Evolutionary conservation across 495 filamentous ascomycete species (phyloP).

Genomic region (Astrothelium macrocarpum): DNA sequence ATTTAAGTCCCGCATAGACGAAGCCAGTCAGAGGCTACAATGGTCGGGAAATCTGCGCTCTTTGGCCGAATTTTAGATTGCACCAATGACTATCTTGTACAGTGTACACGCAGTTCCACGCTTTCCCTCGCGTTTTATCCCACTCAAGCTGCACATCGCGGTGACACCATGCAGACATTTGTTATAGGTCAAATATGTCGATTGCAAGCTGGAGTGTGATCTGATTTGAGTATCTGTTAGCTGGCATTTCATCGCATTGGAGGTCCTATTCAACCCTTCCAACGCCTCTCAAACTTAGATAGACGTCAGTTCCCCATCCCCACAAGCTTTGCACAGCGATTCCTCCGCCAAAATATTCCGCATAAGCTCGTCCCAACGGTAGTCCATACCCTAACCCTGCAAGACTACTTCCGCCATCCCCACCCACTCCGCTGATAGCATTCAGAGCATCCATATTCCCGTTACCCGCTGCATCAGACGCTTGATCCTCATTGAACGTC

Average conservation of each 20-base stretch:
- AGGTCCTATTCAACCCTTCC: constrained; percentile 35
- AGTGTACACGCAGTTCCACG: no score
- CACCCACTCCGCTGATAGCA: constrained; percentile 57
- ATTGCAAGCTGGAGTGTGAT: no score
- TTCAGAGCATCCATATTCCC: constrained; percentile 57
- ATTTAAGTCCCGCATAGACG: no score
- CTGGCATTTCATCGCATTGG: background rate
- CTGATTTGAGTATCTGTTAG: no score
- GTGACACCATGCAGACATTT: no score
- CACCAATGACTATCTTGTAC: no score
- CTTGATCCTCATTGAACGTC: constrained; percentile 71
- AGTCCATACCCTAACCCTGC: constrained; percentile 90
- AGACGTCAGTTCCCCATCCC: constrained; percentile 89
- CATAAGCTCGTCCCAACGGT: constrained; percentile 85
- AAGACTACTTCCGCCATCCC: constrained; percentile 58
- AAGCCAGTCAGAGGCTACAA: no score
- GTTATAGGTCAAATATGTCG: no score
- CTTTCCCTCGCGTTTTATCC: no score
- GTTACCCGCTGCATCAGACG: constrained; percentile 25
- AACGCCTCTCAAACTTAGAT: constrained; percentile 73
- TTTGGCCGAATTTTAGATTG: no score
- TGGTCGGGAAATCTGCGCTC: no score
- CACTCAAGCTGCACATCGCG: no score
- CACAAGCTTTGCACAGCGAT: constrained; percentile 87
- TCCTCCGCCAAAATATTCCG: constrained; percentile 97